Base-by-base conservation (phyloP, 1,284 basidiomycete genomes). In the Moesziomyces antarcticus region DNA sequence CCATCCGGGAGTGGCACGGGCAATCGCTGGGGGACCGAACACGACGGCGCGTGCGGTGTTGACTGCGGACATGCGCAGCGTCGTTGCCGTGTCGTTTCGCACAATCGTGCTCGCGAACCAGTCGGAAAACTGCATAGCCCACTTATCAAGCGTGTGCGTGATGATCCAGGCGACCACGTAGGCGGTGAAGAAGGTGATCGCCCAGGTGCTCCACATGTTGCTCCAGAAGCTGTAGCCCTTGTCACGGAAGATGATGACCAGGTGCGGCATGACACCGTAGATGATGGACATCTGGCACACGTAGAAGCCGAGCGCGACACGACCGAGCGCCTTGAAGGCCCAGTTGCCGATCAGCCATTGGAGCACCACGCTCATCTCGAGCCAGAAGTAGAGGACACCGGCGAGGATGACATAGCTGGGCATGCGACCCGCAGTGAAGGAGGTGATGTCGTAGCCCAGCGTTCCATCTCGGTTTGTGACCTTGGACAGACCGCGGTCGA, bases 241-340 rank as follows among this genome's bases (percentile, higher is more conserved):
- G 55, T 73, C 73, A 67, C 73, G 72, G 70, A 85, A 84, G 74
- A 82, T 66, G 51, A 85, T 78, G 57, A 84, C 73, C 56, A 85
- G 56, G 56, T 82, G 80, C 14, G 85, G 85, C 84, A 85, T 85
- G 71, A 85, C 67, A 50, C 79, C 78, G 65, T 85, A 85, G 51
- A 85, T 77, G 56, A 82, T 81, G 56, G 85, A 78, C 83, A 85
- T 85, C 76, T 85, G 85, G 76, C 85, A 85, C 40, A 85, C 79
- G 75, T 85, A 85, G 80, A 85, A 85, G 11, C 85, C 85, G 68
- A 85, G 84, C 40, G 85, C 85, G 25, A 85, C 80, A 53, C 85
- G 84, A 46, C 85, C 85, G 49, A 85, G 72, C 78, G 83, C 84
- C 73, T 80, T 81, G 73, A 85, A 85, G 44, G 84, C 49, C 25